These are phyloP conservation scores for Tuber aestivum DNA, from an alignment of 495 filamentous ascomycete genomes.

Conservation along the genomic window DNA sequence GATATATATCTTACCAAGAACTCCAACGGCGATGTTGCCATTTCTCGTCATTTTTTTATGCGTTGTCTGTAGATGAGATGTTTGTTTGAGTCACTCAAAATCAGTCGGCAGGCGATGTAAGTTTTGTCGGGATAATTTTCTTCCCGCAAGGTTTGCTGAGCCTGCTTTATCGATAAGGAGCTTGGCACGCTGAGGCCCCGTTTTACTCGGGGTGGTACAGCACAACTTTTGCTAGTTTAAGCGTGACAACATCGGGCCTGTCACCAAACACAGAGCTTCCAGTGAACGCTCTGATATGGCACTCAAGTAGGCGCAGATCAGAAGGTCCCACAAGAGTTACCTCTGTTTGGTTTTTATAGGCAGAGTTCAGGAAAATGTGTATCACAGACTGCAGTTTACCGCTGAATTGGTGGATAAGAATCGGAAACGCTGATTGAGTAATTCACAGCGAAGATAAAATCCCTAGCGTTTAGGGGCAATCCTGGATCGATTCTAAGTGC, in stretches of 20 bases:
- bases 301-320: background rate
- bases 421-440: background rate
- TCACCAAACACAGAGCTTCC: background rate
- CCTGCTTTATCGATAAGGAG: conserved; percentile 33
- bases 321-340: background rate
- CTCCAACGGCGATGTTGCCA: conserved; percentile 14
- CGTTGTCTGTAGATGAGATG: background rate
- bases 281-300: background rate
- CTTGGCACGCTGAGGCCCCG: background rate
- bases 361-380: background rate
- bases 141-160: conserved; percentile 8
- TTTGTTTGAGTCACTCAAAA: background rate
- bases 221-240: background rate
- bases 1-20: conserved; percentile 20
- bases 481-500: background rate
- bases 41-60: conserved; percentile 6
- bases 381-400: background rate
- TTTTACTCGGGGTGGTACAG: background rate
- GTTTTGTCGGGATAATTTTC: conserved; percentile 19
- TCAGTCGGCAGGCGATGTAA: background rate
- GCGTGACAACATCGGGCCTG: background rate
- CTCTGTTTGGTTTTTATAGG: background rate
- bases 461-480: background rate
- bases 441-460: background rate
- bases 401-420: background rate